Evolutionary conservation across 495 filamentous ascomycete species (phyloP), one percentile per base, ranked within the genome.

Genomic region (Emericellopsis terricola): DNA sequence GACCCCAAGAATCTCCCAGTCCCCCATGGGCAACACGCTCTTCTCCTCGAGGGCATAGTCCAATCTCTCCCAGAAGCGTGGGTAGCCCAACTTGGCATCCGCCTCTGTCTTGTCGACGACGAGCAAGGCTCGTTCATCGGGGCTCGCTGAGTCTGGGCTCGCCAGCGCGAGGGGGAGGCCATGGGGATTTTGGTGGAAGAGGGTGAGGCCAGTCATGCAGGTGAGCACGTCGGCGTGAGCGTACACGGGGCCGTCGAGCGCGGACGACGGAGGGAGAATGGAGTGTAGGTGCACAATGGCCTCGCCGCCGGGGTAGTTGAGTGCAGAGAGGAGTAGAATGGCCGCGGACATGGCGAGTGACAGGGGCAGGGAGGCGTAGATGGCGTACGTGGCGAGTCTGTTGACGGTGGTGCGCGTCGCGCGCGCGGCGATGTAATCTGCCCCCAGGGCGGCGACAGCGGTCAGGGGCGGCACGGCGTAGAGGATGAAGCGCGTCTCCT

Each of bases 401-500:
- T 78, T 75, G 16, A 65, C 27, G 13, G 62, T 5, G 1, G 61
- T 66, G 38, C 84, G 85, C 0, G 53, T 42, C 10, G 76, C 62
- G 15, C 73, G 69, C 0, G 62, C 72, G 67, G 76, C 89, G 38
- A 93, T 65, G 50, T 76, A 78, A 14, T 68, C 63, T 1, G 83
- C 79, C 13, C 74, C 74, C 1, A 82, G 60, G 0, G 84, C 74
- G 6, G 85, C 77, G 14, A 72, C 64, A 4, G 81, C 78, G 0
- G 89, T 93, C 4, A 94, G 56, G 0, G 73, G 59, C 0, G 91
- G 91, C 28, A 92, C 64, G 42, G 71, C 60, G 56, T 96, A 96
- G 38, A 96, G 64, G 42, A 99, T 78, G 60, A 99, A 99, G 14
- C 89, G 78, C 59, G 81, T 80, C 56, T 99, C 89, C 51, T 99